Evolutionary conservation across 83 land plant species (phyloP), one percentile per base, ranked within the genome.

Genomic region (Picea abies): DNA sequence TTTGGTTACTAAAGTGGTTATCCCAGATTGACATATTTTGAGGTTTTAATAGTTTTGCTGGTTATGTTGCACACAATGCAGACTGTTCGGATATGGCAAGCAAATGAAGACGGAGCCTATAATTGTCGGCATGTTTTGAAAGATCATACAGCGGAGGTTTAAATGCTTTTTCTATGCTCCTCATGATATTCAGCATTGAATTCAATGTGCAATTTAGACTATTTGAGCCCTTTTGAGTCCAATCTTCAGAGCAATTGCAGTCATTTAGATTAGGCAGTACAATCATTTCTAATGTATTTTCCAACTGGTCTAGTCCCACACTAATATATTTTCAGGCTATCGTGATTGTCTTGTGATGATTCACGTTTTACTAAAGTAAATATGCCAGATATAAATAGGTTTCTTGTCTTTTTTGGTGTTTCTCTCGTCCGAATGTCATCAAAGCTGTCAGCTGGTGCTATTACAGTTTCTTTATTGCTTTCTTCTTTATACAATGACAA

Each of bases 1-100:
- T 52, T 69, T 70, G 15, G 22, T 20, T 71, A 71, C 11, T 20
- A 20, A 15, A 73, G 44, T 73, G 77, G 12, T n/a, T 44, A 73
- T 44, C 58, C 19, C 11, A 22, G n/a, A 39, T 49, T 72, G 52
- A 73, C 17, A 3, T 39, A 41, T 44, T 73, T 73, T 20, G 6
- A 44, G 77, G 49, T n/a, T 37, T 23, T 44, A 73, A n/a, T 47
- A 10, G n/a, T 17, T 73, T 73, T 73, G 49, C 44, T 47, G 29
- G 58, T 15, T 47, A 47, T 73, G 79, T 23, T 78, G 75, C 44
- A 23, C 69, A 69, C 19, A 25, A 7, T 52, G 64, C 91, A 97
- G 99, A 97, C 99, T 49, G 98, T 97, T 71, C 92, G 94, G 7
- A 78, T 97, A 23, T 97, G 99, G 99, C 95, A 93, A 92, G 98